Percentiles rank a stretch among this genome's conserved stretches.
phyloP scores from a whole-genome alignment of 2,329 filamentous ascomycete species.

The Talaromyces amestolkiae region DNA sequence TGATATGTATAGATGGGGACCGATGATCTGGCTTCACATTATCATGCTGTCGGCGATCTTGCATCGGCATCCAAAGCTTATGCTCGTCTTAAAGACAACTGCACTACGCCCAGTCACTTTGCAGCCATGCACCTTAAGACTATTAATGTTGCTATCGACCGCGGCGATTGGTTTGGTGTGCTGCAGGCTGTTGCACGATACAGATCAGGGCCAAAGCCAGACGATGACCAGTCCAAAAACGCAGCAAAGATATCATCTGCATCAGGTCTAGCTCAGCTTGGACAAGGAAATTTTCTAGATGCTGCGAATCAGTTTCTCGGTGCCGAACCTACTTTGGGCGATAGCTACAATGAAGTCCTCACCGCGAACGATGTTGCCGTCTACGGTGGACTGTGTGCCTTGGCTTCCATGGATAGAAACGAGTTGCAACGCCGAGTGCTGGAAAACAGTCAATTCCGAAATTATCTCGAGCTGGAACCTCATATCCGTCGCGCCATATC shows the following conservation, averaged over 20 bases:
- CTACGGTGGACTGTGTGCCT: slow-evolving; percentile 84
- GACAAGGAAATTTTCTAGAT: slow-evolving; percentile 56
- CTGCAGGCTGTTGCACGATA: slow-evolving; percentile 59
- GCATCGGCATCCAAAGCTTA: slow-evolving; percentile 72
- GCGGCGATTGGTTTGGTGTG: slow-evolving; percentile 72
- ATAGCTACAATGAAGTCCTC: slow-evolving; percentile 67
- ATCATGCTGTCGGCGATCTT: slow-evolving; percentile 74
- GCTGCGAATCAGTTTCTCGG: slow-evolving; percentile 71
- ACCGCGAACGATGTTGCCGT: slow-evolving; percentile 86
- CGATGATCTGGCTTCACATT: slow-evolving; percentile 84
- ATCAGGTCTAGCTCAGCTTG: slow-evolving; percentile 61
- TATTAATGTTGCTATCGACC: slow-evolving; percentile 71
- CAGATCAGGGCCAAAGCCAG: slow-evolving; percentile 52
- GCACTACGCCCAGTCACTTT: slow-evolving; percentile 78
- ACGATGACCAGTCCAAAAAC: slow-evolving; percentile 57
- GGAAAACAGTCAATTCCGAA: slow-evolving; percentile 76
- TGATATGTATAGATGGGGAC: slow-evolving; percentile 71
- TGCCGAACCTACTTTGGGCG: slow-evolving; percentile 56
- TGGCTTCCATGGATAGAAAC: slow-evolving; percentile 81
- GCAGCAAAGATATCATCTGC: slow-evolving; percentile 64
- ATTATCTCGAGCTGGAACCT: slow-evolving; percentile 86
- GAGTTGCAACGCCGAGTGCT: slow-evolving; percentile 74
- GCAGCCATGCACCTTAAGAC: slow-evolving; percentile 77
- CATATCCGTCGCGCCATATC: slow-evolving; percentile 89
- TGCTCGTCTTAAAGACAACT: slow-evolving; percentile 83